Evolutionary conservation across 345 rosid genomes (phyloP), one percentile per base, ranked within the genome.

Genomic region (Eucalyptus tenuipes): DNA sequence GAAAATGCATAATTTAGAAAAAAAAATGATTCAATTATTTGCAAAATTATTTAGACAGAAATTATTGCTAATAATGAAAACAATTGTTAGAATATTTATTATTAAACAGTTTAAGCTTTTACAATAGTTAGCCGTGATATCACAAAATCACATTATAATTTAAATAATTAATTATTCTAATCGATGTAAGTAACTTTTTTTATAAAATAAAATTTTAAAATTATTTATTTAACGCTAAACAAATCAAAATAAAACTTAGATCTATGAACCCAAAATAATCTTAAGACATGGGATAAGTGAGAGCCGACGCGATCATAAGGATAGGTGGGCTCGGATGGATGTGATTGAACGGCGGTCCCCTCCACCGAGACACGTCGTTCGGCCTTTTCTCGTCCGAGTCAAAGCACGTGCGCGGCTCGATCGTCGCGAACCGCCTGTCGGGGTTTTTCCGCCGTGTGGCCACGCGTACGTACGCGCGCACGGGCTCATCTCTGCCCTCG

Each of bases 1-100:
- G 0, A 52, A 52, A 20, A 52, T 52, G 25, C 57, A 52, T 52
- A 52, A 20, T 52, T 52, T 52, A 20, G 2, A 52, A 52, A 49
- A 49, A 42, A 33, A 68, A 31, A 31, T 1, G 2, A 3, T 66
- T 66, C 0, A 0, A 7, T 66, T 4, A 37, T 31, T 0, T 3
- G 2, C 4, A 1, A 8, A 33, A 17, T 33, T 33, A 33, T 9
- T 17, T 71, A 37, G 1, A 37, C 0, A 17, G 0, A 5, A 9
- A 17, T 33, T 10, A 0, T 18, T 17, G 6, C 2, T 22, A 9
- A 31, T 66, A 15, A 31, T 31, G 3, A 16, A 15, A 66, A 29
- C 0, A 6, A 29, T 57, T 25, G 2, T 27, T 49, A 16, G 1
- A 50, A 50, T 16, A 50, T 50, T 50, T 17, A 50, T 50, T 0